Base-by-base conservation (phyloP, 2,329 filamentous ascomycete species). In the Hypoxylon sp. region DNA sequence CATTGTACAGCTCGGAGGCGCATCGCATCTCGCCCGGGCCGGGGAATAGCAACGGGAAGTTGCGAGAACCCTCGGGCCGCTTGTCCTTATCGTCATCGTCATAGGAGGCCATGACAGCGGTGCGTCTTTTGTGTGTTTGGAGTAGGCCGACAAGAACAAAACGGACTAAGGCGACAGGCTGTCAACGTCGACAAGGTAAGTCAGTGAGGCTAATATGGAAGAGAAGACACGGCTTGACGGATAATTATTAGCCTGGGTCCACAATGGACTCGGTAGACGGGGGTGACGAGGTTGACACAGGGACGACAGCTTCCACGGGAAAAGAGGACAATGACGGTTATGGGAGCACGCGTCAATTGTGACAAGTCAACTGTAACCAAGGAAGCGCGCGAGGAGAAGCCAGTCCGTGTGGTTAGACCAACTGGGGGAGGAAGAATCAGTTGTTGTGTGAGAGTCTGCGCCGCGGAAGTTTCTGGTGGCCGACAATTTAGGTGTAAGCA, bases 1-100 rank as follows among this genome's bases (percentile, higher is more conserved):
- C 22, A n/a, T 32, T 12, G n/a, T 22, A 42, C n/a, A 28, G n/a
- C 36, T 24, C 22, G 20, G 51, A 3, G 11, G n/a, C n/a, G 18
- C 24, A 26, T 20, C 14, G 36, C 26, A 32, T 32, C 9, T 53
- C 51, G 7, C 11, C 36, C 4, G 16, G 11, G 6, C 24, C 26
- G 11, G 51, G 51, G 9, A 53, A 53, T 7, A 32, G 16, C 6
- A 53, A 38, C 3, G 51, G 51, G 9, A 53, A 53, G 51, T 53
- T 22, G 14, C 51, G 51, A 53, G 51, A 53, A 18, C 51, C 26
- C 26, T 44, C 51, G 2, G 51, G 51, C 24, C 51, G 51, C 14
- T 22, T 26, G 16, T 30, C 28, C 24, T 33, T 53, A 22, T 55
- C 42, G 18, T 26, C 40, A 3, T 38, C 52, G 1, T 33, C 16